Evolutionary conservation across 2,329 filamentous ascomycete species (phyloP).

Genomic region (Beauveria pseudobassiana): DNA sequence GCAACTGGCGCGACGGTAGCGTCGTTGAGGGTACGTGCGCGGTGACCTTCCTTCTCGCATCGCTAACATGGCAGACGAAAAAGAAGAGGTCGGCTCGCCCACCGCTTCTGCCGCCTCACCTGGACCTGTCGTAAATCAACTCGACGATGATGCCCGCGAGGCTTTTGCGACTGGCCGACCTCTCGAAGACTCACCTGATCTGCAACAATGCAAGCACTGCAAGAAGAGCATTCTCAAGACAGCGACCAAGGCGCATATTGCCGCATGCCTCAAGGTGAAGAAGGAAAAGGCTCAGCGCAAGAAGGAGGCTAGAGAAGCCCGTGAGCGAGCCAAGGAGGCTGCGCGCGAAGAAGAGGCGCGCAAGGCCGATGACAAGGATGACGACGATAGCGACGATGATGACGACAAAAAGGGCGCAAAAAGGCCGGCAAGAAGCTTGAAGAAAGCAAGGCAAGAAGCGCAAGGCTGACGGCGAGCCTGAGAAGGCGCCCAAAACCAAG

Average conservation of each 20-base stretch:
- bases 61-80: constrained; percentile 32
- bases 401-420: constrained; percentile 38
- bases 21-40: constrained; percentile 49
- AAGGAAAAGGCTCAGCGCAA: constrained; percentile 73
- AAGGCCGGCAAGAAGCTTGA: constrained; percentile 56
- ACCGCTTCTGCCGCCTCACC: constrained; percentile 39
- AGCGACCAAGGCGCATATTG: constrained; percentile 71
- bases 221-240: constrained; percentile 78
- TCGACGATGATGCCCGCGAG: constrained; percentile 69
- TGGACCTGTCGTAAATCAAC: constrained; percentile 52
- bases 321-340: constrained; percentile 57
- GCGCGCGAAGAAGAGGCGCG: constrained; percentile 49
- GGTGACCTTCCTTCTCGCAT: not conserved
- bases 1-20: constrained; percentile 64
- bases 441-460: constrained; percentile 67
- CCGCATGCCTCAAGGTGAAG: constrained; percentile 76
- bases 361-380: constrained; percentile 43
- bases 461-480: constrained; percentile 67
- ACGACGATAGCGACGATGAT: constrained; percentile 42
- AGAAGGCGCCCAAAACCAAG: constrained; percentile 79
- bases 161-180: constrained; percentile 78
- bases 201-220: constrained; percentile 87
- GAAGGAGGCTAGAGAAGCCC: constrained; percentile 65
- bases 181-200: constrained; percentile 70
- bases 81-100: constrained; percentile 40